Percentiles rank a stretch among this genome's conserved stretches.
phyloP scores from a whole-genome alignment of 1,139 yeast species.

The Meyerozyma guilliermondii region DNA sequence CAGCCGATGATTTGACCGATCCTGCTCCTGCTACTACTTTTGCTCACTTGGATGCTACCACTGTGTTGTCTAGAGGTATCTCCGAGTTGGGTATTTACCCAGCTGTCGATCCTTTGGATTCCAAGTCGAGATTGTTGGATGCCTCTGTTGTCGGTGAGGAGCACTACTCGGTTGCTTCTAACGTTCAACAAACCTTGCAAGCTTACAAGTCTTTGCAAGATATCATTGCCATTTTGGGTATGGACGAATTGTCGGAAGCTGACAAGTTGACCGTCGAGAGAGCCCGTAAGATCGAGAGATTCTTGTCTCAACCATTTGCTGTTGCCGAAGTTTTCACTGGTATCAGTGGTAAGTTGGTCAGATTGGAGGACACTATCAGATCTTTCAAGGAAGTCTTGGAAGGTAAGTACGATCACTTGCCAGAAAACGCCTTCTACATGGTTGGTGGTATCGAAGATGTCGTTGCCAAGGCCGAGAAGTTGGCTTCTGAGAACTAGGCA shows the following conservation, averaged over 20 bases:
- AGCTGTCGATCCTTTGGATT: slow-evolving; percentile 99
- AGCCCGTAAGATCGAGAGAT: slow-evolving; percentile 99
- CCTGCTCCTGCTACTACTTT: slow-evolving; percentile 99
- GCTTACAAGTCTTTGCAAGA: slow-evolving; percentile 99
- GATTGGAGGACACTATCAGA: slow-evolving; percentile 89
- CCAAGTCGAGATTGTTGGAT: slow-evolving; percentile 97
- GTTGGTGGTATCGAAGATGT: slow-evolving; percentile 99
- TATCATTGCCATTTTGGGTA: slow-evolving; percentile 99
- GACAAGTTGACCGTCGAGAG: slow-evolving; percentile 99
- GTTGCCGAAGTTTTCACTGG: slow-evolving; percentile 99
- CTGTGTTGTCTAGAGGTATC: slow-evolving; percentile 99
- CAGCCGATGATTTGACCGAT: slow-evolving; percentile 99
- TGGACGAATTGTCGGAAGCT: slow-evolving; percentile 98
- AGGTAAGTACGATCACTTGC: slow-evolving; percentile 97
- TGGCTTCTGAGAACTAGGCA: slow-evolving; percentile 89
- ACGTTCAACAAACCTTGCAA: slow-evolving; percentile 97
- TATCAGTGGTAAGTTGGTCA: slow-evolving; percentile 95
- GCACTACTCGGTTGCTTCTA: slow-evolving; percentile 93
- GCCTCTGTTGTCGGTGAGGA: slow-evolving; percentile 97
- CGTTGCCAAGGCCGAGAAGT: slow-evolving; percentile 96
- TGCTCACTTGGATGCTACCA: slow-evolving; percentile 99
- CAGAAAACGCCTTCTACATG: slow-evolving; percentile 99
- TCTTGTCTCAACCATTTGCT: slow-evolving; percentile 99
- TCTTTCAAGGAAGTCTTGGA: slow-evolving; percentile 97
- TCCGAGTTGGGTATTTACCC: slow-evolving; percentile 99